Evolutionary conservation across 2,329 filamentous ascomycete genomes (phyloP), one percentile per base, ranked within the genome.

Genomic region (Aspergillus cejpii): DNA sequence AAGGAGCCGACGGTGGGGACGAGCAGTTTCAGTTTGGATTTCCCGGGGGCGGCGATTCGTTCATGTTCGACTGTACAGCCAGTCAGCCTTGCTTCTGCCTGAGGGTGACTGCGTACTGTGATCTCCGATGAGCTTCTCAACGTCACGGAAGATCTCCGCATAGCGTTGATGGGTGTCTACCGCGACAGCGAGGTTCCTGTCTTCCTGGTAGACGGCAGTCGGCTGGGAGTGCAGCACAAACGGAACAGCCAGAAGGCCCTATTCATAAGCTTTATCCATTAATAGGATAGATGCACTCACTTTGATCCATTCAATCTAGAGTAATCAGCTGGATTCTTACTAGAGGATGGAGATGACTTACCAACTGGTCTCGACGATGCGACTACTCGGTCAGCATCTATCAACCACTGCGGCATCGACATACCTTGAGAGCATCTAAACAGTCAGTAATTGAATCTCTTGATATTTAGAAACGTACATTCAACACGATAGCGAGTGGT

Each of bases 171-270:
- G 88, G 20, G 91, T 87, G 60, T 87, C 84, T 46, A 80, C 79
- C 3, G 87, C 86, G 74, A 91, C 89, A 46, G 83, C 77, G 36
- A 91, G 78, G 44, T 75, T 62, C 43, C 79, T 79, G 56, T 81
- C 76, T 45, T 79, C 75, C 52, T 90, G 84, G 59, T 91, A 89
- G 33, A 89, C 80, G 15, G 88, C 88, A 1, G 88, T 94, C 3
- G 92, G 92, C 63, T 97, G 90, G 1, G 91, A 96, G 66, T 95
- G 89, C 43, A 98, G 79, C 29, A 98, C 91, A 63, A 98, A 98
- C 0, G 92, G 92, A 0, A 97, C 91, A 1, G 92, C 92, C 10
- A 97, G 75, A 3, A 97, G 78, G 29, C 85, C 87, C 66, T 71
- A 36, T 23, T 12, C 20, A 44, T 40, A 5, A 41, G 28, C 42